Evolutionary conservation across 2,329 filamentous ascomycete genomes (phyloP), one percentile per base, ranked within the genome.

Genomic region (Hypoxylon sp.): DNA sequence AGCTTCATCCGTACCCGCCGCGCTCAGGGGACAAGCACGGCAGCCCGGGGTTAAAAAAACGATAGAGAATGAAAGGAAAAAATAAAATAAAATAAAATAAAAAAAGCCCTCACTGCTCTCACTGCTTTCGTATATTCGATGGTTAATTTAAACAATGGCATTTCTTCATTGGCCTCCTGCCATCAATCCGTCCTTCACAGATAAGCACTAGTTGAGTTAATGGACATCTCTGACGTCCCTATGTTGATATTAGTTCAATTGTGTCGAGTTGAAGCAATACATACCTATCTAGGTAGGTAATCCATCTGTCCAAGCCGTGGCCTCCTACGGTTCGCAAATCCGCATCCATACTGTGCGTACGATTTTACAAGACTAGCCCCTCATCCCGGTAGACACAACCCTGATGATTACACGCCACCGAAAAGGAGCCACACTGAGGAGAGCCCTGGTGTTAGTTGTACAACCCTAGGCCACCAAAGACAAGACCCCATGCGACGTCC

Each of bases 371-470:
- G 59, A 61, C 68, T 52, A 74, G 69, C 69, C 73, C 69, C 70
- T 63, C 52, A 73, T 62, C 65, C 73, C 65, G 65, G 58, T 62
- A 68, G 54, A 62, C 62, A 65, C 50, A 65, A 70, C 64, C 65
- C 60, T 66, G 65, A 63, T 66, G 60, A 71, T 68, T 72, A 71
- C 69, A 73, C 72, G 70, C 69, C 69, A 68, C 72, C 66, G 60
- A 69, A 70, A 63, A 68, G 57, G 72, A 74, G 70, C 71, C 70
- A 74, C 66, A 74, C 65, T 71, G 68, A 59, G 35, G 57, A 68
- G 69, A 72, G 68, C 64, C 63, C 62, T 70, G 62, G 68, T 73
- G 64, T 69, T 70, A 67, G 72, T 69, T 74, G 72, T 72, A 76
- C 73, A 67, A 73, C 69, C 68, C 64, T 70, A 58, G 68, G 69